These are phyloP conservation scores for Coprinopsis cinerea DNA, from an alignment of 768 basidiomycete genomes.

Conservation along the genomic window DNA sequence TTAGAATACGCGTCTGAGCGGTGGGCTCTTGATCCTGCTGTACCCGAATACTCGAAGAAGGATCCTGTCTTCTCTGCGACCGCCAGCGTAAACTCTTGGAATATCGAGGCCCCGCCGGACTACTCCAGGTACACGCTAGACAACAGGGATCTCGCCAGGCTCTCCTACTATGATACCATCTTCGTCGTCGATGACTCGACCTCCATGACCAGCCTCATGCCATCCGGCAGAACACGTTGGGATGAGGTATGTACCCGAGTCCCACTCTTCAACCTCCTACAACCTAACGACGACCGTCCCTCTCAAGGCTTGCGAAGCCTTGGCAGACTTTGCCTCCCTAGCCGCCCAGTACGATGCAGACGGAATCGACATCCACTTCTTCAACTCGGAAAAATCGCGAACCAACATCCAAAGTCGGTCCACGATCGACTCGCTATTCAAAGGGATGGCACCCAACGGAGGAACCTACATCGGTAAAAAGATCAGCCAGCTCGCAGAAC, in stretches of 20 bases:
- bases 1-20: too few species aligned
- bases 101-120: background rate
- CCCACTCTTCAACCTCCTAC: background rate
- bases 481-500: background rate
- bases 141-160: background rate
- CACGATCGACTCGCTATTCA: background rate
- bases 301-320: constrained; percentile 1
- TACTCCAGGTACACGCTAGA: background rate
- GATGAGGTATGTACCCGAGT: background rate
- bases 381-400: constrained; percentile 6
- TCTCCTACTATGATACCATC: constrained; percentile 5
- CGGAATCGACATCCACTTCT: constrained; percentile 8
- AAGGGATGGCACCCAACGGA: background rate
- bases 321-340: background rate
- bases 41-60: too few species aligned
- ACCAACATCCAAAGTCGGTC: background rate
- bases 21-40: too few species aligned
- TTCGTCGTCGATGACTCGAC: constrained; percentile 9
- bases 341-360: constrained; percentile 4
- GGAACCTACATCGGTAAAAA: background rate
- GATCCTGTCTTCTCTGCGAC: too few species aligned
- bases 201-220: background rate
- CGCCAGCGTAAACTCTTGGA: too few species aligned
- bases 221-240: constrained; percentile 2
- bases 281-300: background rate